These are phyloP conservation scores for Pyrus bretschneideri DNA, from an alignment of 306 rosid genomes.

Conservation along the genomic window DNA sequence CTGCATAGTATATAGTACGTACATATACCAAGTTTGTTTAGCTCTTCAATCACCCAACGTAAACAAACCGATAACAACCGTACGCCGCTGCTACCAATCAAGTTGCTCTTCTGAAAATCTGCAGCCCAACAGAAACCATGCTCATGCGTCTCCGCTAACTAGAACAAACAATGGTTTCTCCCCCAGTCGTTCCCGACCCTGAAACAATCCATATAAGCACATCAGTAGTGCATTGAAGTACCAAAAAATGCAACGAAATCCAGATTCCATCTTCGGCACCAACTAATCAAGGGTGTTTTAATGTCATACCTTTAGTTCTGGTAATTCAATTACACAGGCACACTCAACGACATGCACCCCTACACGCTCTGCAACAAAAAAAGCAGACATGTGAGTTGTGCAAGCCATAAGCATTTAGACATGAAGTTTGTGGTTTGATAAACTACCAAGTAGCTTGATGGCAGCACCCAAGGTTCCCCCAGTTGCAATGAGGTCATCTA, in stretches of 20 bases:
- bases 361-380: slow-evolving; percentile 66
- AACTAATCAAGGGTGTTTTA: background rate
- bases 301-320: slow-evolving; percentile 69
- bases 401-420: background rate
- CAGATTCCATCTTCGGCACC: background rate
- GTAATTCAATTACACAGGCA: slow-evolving; percentile 87
- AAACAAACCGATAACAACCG: slow-evolving; percentile 18
- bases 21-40: slow-evolving; percentile 1
- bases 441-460: slow-evolving; percentile 76
- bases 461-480: slow-evolving; percentile 97
- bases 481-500: slow-evolving; percentile 96
- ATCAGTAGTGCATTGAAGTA: background rate
- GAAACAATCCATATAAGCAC: slow-evolving; percentile 26
- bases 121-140: slow-evolving; percentile 18
- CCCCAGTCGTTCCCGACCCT: slow-evolving; percentile 79
- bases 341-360: slow-evolving; percentile 79
- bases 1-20: background rate
- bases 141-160: slow-evolving; percentile 47
- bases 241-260: background rate
- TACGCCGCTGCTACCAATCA: slow-evolving; percentile 14
- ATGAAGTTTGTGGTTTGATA: background rate
- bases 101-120: slow-evolving; percentile 11
- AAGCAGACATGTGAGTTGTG: background rate
- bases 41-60: slow-evolving; percentile 22
- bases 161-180: slow-evolving; percentile 69